Base-by-base conservation (phyloP, 1,139 yeast species). In the Hansenula sp. region DNA sequence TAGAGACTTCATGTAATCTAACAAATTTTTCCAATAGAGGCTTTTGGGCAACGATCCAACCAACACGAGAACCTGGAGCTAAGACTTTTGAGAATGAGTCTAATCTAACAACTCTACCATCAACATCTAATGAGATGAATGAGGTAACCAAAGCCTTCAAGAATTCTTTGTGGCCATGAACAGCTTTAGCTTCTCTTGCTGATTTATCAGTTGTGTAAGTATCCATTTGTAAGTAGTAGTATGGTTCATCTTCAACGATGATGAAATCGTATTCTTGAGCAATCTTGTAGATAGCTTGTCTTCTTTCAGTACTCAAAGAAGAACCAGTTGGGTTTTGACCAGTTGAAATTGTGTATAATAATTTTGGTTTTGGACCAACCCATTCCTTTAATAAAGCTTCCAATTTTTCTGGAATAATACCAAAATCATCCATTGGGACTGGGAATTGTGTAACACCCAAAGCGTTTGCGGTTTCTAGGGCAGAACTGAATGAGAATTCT, bases 291-390 rank as follows among this genome's bases (percentile, higher is more conserved):
- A 90, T 76, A 41, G 72, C 77, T 52, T 70, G 64, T 67, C 96
- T 86, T 68, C 97, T 80, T 58, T 83, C 90, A 16, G 60, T 67
- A 43, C 83, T 71, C 55, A 90, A 70, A 38, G 86, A 83, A 13
- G 93, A 83, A 34, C 97, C 97, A 30, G 96, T 89, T 47, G 97
- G 97, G 74, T 90, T 90, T 70, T 90, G 97, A 45, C 97, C 97
- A 21, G 96, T 90, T 52, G 90, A 82, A 56, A 90, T 87, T 38
- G 91, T 83, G 76, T 90, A 90, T 53, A 90, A 74, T 45, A 90
- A 71, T 64, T 83, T 87, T 50, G 95, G 95, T 64, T 75, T 77
- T 62, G 62, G 55, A 11, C 80, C 79, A 19, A 74, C 77, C 97
- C 97, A 90, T 54, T 73, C 70, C 48, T 71, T 75, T 59, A 90